Evolutionary conservation across 805 yeast species (phyloP).

Genomic region (Saturnispora diversa): DNA sequence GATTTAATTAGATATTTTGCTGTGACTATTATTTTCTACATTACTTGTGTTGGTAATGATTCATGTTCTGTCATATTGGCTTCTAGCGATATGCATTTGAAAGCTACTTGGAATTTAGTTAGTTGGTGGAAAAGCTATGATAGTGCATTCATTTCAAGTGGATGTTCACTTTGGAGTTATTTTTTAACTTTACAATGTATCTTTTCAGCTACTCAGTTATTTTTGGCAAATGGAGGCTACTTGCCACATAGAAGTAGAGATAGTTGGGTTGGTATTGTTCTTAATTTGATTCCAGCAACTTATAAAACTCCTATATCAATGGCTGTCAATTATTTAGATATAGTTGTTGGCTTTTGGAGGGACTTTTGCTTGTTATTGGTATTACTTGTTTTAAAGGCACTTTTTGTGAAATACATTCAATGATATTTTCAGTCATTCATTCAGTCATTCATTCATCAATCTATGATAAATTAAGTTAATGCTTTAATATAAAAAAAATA

Average conservation of each 20-base stretch:
- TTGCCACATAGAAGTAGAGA: constrained; percentile 13
- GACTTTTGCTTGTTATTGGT: constrained; percentile 26
- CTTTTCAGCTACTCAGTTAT: constrained; percentile 16
- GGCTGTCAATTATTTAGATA: constrained; percentile 23
- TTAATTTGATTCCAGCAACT: constrained; percentile 21
- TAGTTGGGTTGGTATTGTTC: constrained; percentile 17
- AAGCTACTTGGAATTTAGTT: constrained; percentile 13
- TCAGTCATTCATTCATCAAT: too few relatives aligned
- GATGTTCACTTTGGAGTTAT: constrained; percentile 18
- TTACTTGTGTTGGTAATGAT: constrained; percentile 1
- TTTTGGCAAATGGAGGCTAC: constrained; percentile 10
- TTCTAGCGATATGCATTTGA: constrained; percentile 5
- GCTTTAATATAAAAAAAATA: not conserved
- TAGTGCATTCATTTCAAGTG: constrained; percentile 5
- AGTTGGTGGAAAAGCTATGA: constrained; percentile 11
- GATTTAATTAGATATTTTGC: constrained; percentile 11
- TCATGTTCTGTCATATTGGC: constrained; percentile 2
- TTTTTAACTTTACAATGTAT: constrained; percentile 21
- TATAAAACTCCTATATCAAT: constrained; percentile 14
- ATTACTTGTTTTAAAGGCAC: constrained; percentile 20
- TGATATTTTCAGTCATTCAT: not conserved
- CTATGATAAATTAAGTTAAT: not conserved
- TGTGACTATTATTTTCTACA: constrained; percentile 8
- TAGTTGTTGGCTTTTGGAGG: constrained; percentile 18
- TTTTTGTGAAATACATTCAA: not conserved